phyloP scores from a whole-genome alignment of 495 filamentous ascomycete genomes.

The Pyrenula aspistea region DNA sequence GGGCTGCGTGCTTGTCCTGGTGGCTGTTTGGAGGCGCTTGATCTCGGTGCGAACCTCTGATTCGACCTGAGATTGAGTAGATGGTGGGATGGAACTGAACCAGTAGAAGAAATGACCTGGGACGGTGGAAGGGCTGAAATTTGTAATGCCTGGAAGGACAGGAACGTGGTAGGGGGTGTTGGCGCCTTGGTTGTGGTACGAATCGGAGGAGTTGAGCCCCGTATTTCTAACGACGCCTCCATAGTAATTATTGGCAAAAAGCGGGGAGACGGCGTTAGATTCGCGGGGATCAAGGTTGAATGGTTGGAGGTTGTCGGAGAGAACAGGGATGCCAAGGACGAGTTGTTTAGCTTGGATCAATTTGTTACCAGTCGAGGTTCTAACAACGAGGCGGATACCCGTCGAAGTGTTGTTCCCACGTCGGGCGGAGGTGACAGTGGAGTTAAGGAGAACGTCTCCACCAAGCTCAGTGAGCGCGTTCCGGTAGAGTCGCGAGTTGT shows the following conservation, averaged over 20 bases:
- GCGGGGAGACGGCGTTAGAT: slow-evolving; percentile 23
- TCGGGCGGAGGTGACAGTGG: slow-evolving; percentile 7
- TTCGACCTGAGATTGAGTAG: slow-evolving; percentile 10
- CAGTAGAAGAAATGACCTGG: slow-evolving; percentile 5
- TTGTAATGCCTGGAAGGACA: slow-evolving; percentile 12
- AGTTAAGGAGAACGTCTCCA: slow-evolving; percentile 15
- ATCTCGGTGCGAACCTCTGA: slow-evolving; percentile 3
- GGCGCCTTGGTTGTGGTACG: slow-evolving; percentile 15
- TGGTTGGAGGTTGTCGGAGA: slow-evolving; percentile 15
- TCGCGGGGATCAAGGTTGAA: slow-evolving; percentile 26
- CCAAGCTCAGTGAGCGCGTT: slow-evolving; percentile 17
- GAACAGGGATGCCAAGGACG: slow-evolving; percentile 24
- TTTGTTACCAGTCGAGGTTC: slow-evolving; percentile 22
- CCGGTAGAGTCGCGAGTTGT: slow-evolving; percentile 27
- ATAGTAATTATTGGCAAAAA: slow-evolving; percentile 12
- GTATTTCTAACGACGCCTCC: slow-evolving; percentile 9
- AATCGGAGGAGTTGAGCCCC: slow-evolving; percentile 10
- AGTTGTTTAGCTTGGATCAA: slow-evolving; percentile 30
- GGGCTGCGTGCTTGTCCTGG: not conserved
- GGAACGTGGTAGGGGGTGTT: slow-evolving; percentile 18
- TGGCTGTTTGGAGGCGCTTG: not conserved
- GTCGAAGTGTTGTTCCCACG: slow-evolving; percentile 12
- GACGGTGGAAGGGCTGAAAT: slow-evolving; percentile 9
- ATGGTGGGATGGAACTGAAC: slow-evolving; percentile 2
- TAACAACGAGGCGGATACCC: slow-evolving; percentile 8